Evolutionary conservation across 2,329 filamentous ascomycete species (phyloP).

Genomic region (Fusarium sp.): DNA sequence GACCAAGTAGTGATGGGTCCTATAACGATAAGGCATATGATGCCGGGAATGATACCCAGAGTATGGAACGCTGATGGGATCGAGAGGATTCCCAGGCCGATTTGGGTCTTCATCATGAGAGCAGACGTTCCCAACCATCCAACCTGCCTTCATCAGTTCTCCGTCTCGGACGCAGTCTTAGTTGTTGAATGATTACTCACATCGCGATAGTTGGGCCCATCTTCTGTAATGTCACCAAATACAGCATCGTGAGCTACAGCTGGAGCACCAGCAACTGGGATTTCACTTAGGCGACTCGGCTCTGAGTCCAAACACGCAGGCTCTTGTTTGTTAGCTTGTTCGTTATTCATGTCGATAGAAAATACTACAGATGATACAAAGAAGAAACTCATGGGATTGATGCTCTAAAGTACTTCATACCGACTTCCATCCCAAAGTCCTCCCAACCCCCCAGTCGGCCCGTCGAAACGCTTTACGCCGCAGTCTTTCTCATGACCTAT

Average conservation of each 20-base stretch:
- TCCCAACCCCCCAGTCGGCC: constrained; percentile 4
- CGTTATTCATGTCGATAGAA: constrained; percentile 1
- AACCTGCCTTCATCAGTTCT: constrained; percentile 46
- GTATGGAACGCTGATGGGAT: constrained; percentile 61
- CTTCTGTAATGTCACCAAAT: constrained; percentile 47
- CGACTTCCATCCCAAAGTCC: background rate
- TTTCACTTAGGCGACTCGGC: constrained; percentile 3
- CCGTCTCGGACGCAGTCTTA: background rate
- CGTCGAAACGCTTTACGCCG: background rate
- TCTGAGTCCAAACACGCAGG: background rate
- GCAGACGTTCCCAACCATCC: constrained; percentile 59
- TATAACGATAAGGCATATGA: constrained; percentile 58
- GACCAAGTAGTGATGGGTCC: constrained; percentile 63
- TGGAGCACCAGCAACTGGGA: constrained; percentile 38
- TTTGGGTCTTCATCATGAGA: constrained; percentile 63
- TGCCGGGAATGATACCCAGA: constrained; percentile 61
- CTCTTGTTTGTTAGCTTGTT: constrained; percentile 11
- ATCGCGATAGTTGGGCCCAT: constrained; percentile 49
- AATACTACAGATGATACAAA: background rate
- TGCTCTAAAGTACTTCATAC: background rate
- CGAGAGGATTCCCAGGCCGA: constrained; percentile 61
- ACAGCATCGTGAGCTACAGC: constrained; percentile 28
- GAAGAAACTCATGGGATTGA: background rate
- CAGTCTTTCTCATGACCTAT: background rate
- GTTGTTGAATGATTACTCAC: constrained; percentile 22